phyloP scores from a whole-genome alignment of 2,329 filamentous ascomycete genomes.

The Eutypella sp. region DNA sequence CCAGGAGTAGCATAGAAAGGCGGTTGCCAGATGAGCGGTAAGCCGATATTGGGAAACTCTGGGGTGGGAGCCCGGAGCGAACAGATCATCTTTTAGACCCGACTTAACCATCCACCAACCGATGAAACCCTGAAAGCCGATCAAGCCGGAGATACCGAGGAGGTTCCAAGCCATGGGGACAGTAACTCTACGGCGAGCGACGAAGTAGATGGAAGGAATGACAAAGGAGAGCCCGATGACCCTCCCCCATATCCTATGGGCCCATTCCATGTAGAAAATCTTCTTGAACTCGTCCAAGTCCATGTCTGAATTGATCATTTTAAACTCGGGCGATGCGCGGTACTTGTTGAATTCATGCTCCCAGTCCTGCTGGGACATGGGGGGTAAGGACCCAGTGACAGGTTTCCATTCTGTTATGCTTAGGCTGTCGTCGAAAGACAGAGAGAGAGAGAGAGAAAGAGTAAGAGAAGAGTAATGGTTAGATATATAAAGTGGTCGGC shows the following conservation, averaged over 20 bases:
- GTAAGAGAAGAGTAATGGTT: background rate
- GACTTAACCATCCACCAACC: constrained; percentile 99
- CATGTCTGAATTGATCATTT: constrained; percentile 90
- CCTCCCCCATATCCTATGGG: constrained; percentile 89
- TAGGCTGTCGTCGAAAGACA: constrained; percentile 49
- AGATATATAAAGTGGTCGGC: background rate
- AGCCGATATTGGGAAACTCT: constrained; percentile 93
- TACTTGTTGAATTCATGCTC: constrained; percentile 92
- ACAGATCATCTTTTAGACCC: constrained; percentile 91
- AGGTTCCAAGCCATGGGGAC: constrained; percentile 72
- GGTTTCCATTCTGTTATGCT: constrained; percentile 99
- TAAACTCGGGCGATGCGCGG: constrained; percentile 86
- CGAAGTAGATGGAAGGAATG: constrained; percentile 81
- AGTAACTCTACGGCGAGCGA: constrained; percentile 73
- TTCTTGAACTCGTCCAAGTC: constrained; percentile 90
- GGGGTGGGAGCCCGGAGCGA: constrained; percentile 83
- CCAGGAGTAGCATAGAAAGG: constrained; percentile 87
- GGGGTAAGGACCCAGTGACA: constrained; percentile 86
- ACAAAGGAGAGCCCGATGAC: constrained; percentile 88
- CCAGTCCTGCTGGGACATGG: constrained; percentile 76
- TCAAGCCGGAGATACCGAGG: constrained; percentile 77
- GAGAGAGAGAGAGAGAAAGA: constrained; percentile 9
- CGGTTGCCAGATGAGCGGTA: constrained; percentile 81
- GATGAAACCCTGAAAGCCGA: constrained; percentile 91
- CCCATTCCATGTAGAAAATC: constrained; percentile 99